Evolutionary conservation across 176 grass and related monocot genomes (phyloP), one percentile per base, ranked within the genome.

Genomic region (Puya raimondii): DNA sequence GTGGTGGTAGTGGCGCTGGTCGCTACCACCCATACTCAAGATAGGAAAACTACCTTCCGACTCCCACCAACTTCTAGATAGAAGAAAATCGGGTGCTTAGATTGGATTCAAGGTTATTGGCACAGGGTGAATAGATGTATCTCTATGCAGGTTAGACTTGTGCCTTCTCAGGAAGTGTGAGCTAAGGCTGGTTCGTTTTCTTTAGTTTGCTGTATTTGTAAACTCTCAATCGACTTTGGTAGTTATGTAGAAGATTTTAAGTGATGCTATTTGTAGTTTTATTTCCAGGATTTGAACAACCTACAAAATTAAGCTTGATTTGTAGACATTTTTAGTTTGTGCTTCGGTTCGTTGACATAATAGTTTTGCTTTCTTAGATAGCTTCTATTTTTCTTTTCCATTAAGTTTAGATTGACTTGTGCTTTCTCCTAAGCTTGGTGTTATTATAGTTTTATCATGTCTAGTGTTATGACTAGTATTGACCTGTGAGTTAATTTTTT

Each of bases 21-120:
- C 84, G 91, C 20, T 90, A 96, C 70, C 91, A 91, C 72, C 91
- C 91, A 23, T 91, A 96, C 74, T 84, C 75, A 80, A 90, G 91
- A 82, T 92, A 90, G 79, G 68, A 68, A 66, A 75, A 74, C 12
- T 42, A 42, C 33, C 33, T 48, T 70, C 73, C 66, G 68, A 17
- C 12, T 73, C 63, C 64, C 71, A 49, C 17, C 49, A 6, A 76
- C 68, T 70, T 49, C 42, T 76, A 83, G 77, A 70, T 77, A 78
- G 78, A 72, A 53, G 51, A 16, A 7, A n/a, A 61, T 61, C 56
- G 1, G 33, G 33, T 42, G 4, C 33, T 42, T 42, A 61, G 56
- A 61, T 61, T 61, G 56, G 21, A 20, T 61, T 22, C 56, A 61
- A 61, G 56, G 56, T 21, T 61, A 18, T 21, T 61, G 56, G 56